A percentile compares a stretch with the other conserved stretches of the same genome.
These are phyloP conservation scores for Tylopilus orsonianus DNA, from an alignment of 1,284 basidiomycete species.

Conservation along the genomic window DNA sequence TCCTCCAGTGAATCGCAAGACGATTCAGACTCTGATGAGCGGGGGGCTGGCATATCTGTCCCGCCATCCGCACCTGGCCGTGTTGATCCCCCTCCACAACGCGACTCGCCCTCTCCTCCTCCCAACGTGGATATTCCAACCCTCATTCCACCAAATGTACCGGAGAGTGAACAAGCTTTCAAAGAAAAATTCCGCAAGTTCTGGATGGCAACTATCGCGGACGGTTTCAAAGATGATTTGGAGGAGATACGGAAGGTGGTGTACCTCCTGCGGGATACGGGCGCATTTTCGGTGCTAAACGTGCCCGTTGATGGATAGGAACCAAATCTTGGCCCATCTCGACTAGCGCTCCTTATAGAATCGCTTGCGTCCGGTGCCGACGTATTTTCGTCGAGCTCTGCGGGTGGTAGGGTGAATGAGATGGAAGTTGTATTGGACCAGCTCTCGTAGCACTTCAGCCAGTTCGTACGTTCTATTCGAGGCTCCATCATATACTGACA, in stretches of 20 bases:
- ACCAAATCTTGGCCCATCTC: slow-evolving; percentile 62
- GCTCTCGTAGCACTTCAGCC: slow-evolving; percentile 21
- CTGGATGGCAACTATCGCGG: slow-evolving; percentile 78
- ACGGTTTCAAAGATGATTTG: slow-evolving; percentile 75
- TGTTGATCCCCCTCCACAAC: slow-evolving; percentile 15
- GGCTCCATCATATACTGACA: no score
- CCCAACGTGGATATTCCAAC: slow-evolving; percentile 42
- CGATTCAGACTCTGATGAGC: slow-evolving; percentile 21
- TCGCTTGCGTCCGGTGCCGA: slow-evolving; percentile 75
- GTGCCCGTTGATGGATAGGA: slow-evolving; percentile 46
- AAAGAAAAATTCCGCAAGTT: slow-evolving; percentile 71
- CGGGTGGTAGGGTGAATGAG: slow-evolving; percentile 41
- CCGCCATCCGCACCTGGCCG: slow-evolving; percentile 9
- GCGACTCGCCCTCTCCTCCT: slow-evolving; percentile 50
- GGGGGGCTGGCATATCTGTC: neutral
- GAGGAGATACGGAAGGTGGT: slow-evolving; percentile 71
- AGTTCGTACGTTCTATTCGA: no score
- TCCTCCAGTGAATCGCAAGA: slow-evolving; percentile 22
- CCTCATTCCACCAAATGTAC: slow-evolving; percentile 44
- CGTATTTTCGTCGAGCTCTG: slow-evolving; percentile 52
- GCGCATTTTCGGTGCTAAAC: neutral
- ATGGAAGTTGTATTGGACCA: slow-evolving; percentile 49
- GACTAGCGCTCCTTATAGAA: slow-evolving; percentile 70
- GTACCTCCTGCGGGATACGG: neutral
- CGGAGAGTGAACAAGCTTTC: slow-evolving; percentile 49